Conservation (phyloP, 345 rosid species). For the Arabidopsis arenosa region DNA sequence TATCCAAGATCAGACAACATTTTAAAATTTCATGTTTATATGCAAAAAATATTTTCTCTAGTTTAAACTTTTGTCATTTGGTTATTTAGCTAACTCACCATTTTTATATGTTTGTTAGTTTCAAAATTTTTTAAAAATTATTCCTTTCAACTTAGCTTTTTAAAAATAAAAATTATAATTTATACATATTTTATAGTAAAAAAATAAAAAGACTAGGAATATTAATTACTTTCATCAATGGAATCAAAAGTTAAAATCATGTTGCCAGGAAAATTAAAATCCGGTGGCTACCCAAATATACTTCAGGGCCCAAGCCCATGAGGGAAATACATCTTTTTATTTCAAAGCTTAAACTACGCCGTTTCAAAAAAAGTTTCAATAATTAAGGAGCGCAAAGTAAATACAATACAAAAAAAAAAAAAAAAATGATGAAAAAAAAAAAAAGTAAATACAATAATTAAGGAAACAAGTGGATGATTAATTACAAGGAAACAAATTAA, state of each 20-base stretch:
- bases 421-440: too few species aligned
- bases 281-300: not conserved
- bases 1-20: too few species aligned
- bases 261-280: not conserved
- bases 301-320: constrained; percentile 8
- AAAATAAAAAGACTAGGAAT: too few species aligned
- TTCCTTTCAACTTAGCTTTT: too few species aligned
- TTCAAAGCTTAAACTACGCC: not conserved
- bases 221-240: too few species aligned
- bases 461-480: constrained; percentile 1
- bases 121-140: not conserved
- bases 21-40: too few species aligned
- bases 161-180: too few species aligned
- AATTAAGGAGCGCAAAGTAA: not conserved
- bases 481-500: not conserved
- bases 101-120: not conserved
- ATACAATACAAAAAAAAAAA: too few species aligned
- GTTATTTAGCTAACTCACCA: not conserved
- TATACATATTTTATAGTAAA: too few species aligned
- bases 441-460: not conserved
- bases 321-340: not conserved
- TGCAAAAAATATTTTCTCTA: too few species aligned
- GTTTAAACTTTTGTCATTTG: too few species aligned
- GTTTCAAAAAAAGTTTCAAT: not conserved
- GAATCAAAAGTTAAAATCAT: too few species aligned